Percentiles rank a stretch among this genome's conserved stretches.
phyloP scores from a whole-genome alignment of 345 rosid species.

The Pistacia vera region DNA sequence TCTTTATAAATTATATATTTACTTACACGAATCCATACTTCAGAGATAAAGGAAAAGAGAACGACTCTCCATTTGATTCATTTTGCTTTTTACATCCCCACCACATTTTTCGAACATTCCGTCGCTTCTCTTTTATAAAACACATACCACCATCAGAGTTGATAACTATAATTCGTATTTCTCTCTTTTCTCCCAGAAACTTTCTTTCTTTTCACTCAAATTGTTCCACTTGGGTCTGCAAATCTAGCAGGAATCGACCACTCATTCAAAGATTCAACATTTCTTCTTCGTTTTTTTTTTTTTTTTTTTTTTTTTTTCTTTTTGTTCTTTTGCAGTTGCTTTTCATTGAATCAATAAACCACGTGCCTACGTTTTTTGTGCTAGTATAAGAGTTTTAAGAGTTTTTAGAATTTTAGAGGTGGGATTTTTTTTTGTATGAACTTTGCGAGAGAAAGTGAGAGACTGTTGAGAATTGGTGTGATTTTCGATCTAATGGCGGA shows the following conservation, averaged over 20 bases:
- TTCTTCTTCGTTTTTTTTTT: neutral
- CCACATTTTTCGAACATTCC: neutral
- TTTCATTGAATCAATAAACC: neutral
- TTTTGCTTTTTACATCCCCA: neutral
- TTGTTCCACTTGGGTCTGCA: neutral
- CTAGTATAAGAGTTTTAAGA: neutral
- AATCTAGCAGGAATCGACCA: neutral
- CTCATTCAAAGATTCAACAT: neutral
- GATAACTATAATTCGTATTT: neutral
- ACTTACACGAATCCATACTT: no score
- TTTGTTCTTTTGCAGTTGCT: neutral
- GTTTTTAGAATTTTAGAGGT: neutral
- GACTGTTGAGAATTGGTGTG: neutral
- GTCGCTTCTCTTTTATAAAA: neutral
- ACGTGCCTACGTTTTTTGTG: no score
- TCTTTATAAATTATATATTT: no score
- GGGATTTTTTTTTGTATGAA: neutral
- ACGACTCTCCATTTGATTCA: no score
- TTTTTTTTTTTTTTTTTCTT: no score
- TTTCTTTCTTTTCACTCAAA: neutral
- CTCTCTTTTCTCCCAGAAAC: neutral
- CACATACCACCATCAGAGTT: neutral
- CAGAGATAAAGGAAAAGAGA: neutral
- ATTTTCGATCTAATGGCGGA: conserved; percentile 38
- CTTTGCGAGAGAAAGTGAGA: neutral